phyloP scores from a whole-genome alignment of 352 stramenopile species.

The Pilasporangium apinafurcum region DNA sequence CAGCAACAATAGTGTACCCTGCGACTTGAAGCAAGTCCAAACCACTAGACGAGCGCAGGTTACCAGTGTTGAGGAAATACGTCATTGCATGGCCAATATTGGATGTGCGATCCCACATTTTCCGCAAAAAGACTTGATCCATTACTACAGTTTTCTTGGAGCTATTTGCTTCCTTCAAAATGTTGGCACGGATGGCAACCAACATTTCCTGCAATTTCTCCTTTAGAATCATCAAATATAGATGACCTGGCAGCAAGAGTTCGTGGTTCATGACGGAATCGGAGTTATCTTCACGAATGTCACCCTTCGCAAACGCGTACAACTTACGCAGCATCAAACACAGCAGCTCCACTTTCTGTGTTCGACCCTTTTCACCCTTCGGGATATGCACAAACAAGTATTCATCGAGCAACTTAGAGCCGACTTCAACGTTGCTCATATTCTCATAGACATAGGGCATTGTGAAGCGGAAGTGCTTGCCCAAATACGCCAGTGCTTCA shows the following conservation, averaged over 20 bases:
- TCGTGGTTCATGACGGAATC: conserved; percentile 99
- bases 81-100: conserved; percentile 93
- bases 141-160: conserved; percentile 59
- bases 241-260: conserved; percentile 92
- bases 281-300: conserved; percentile 95
- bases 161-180: conserved; percentile 66
- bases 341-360: conserved; percentile 92
- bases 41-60: conserved; percentile 95
- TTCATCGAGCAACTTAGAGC: conserved; percentile 86
- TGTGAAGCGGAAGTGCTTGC: conserved; percentile 93
- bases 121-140: conserved; percentile 90
- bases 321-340: conserved; percentile 98
- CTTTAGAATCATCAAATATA: conserved; percentile 97
- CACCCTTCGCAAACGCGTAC: conserved; percentile 94
- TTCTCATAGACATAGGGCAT: conserved; percentile 80
- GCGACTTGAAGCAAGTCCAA: conserved; percentile 97
- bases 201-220: conserved; percentile 98
- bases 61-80: conserved; percentile 99
- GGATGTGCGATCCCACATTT: conserved; percentile 87
- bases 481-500: conserved; percentile 92
- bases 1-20: conserved; percentile 99
- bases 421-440: conserved; percentile 89
- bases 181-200: conserved; percentile 51
- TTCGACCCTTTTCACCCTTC: conserved; percentile 81
- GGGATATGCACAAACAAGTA: conserved; percentile 97